A percentile compares a stretch with the other conserved stretches of the same genome.
phyloP scores from a whole-genome alignment of 371 early-diverging fungal genomes.

The Haplosporangium sp. region DNA sequence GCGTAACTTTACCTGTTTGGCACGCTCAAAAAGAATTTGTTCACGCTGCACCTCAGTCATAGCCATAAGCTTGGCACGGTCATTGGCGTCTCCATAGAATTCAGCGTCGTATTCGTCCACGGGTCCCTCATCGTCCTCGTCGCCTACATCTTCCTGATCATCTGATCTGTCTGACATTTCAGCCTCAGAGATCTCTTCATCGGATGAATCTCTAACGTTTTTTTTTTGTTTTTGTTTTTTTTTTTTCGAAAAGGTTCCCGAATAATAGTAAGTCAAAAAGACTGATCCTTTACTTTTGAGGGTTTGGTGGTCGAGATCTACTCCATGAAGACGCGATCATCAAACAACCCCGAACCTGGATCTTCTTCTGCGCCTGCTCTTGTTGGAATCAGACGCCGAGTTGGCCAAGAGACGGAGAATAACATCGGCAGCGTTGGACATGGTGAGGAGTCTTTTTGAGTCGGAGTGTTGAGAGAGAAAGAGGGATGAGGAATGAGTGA shows the following conservation, averaged over 20 bases:
- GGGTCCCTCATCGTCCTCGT: slow-evolving; percentile 69
- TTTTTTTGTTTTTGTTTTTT: neutral
- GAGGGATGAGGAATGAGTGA: neutral
- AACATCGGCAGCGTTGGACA: slow-evolving; percentile 50
- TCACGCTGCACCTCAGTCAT: slow-evolving; percentile 84
- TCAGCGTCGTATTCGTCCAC: slow-evolving; percentile 83
- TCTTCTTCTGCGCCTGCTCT: slow-evolving; percentile 42
- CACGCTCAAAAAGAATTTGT: slow-evolving; percentile 79
- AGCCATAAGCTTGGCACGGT: slow-evolving; percentile 72
- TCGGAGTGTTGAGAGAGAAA: slow-evolving; percentile 9
- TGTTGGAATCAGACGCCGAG: slow-evolving; percentile 50
- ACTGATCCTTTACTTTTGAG: neutral
- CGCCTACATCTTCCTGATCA: slow-evolving; percentile 56
- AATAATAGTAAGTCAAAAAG: too few species aligned
- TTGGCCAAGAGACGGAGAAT: slow-evolving; percentile 52
- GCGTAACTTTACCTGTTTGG: slow-evolving; percentile 62
- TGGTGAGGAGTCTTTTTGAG: slow-evolving; percentile 26
- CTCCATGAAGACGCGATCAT: neutral
- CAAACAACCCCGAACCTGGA: slow-evolving; percentile 30
- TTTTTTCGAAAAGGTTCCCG: neutral
- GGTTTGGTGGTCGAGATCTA: neutral
- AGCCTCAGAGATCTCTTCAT: slow-evolving; percentile 52
- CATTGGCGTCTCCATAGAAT: slow-evolving; percentile 80
- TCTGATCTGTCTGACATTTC: slow-evolving; percentile 51
- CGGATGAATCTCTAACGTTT: slow-evolving; percentile 32